Evolutionary conservation across 768 basidiomycete species (phyloP).

Genomic region (Sutorius australiensis): DNA sequence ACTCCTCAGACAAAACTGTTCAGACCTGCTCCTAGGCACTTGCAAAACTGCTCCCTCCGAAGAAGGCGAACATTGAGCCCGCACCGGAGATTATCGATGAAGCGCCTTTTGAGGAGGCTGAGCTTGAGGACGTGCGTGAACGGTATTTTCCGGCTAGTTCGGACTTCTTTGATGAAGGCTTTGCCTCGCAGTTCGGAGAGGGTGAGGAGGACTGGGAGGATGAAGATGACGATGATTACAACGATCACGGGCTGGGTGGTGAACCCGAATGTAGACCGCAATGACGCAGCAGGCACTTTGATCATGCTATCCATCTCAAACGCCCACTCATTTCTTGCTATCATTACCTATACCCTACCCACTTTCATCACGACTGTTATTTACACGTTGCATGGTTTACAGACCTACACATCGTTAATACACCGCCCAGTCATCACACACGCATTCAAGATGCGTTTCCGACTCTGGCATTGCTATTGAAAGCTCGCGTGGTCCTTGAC

Average conservation of each 20-base stretch:
- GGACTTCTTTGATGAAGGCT: slow-evolving; percentile 75
- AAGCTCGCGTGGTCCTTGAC: slow-evolving; percentile 67
- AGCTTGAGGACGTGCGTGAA: slow-evolving; percentile 80
- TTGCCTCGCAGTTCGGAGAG: slow-evolving; percentile 67
- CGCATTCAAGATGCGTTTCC: slow-evolving; percentile 38
- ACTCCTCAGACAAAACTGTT: neutral
- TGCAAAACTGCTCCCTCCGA: slow-evolving; percentile 66
- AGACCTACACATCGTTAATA: slow-evolving; percentile 24
- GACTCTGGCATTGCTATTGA: slow-evolving; percentile 56
- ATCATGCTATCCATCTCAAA: slow-evolving; percentile 7
- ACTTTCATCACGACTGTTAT: slow-evolving; percentile 18
- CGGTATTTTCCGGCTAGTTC: slow-evolving; percentile 69
- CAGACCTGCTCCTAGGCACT: slow-evolving; percentile 48
- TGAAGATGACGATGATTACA: slow-evolving; percentile 60
- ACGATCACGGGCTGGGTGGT: slow-evolving; percentile 34
- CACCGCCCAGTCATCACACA: slow-evolving; percentile 3
- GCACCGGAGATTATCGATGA: slow-evolving; percentile 68
- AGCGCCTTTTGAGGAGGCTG: slow-evolving; percentile 68
- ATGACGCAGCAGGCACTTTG: slow-evolving; percentile 31
- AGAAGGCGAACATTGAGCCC: slow-evolving; percentile 70
- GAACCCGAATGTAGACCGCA: slow-evolving; percentile 63
- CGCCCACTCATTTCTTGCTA: slow-evolving; percentile 9
- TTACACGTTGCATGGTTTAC: slow-evolving; percentile 30
- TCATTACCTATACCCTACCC: slow-evolving; percentile 16
- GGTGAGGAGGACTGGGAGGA: slow-evolving; percentile 68